These are phyloP conservation scores for Paspalum notatum DNA, from an alignment of 176 grass and related monocot genomes.

Conservation along the genomic window DNA sequence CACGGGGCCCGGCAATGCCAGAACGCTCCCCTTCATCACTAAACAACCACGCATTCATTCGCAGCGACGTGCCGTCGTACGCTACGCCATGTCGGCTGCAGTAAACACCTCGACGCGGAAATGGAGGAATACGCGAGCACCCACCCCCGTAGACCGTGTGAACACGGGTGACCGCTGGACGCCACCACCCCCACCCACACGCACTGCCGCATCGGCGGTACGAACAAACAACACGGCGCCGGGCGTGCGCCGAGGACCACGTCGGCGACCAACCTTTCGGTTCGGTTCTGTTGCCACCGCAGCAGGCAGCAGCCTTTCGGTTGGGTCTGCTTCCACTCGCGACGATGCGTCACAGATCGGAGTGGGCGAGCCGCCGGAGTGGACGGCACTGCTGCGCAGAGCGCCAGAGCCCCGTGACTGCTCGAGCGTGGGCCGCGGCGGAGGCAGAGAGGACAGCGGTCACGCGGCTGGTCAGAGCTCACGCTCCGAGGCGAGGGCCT, in stretches of 20 bases:
- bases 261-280: not conserved
- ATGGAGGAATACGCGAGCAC: not conserved
- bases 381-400: too few relatives aligned
- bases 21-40: too few relatives aligned
- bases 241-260: not conserved
- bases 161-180: not conserved
- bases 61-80: not conserved
- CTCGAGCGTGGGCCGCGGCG: not conserved
- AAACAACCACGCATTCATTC: too few relatives aligned
- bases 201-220: not conserved
- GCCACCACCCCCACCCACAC: too few relatives aligned
- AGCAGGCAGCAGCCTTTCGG: not conserved
- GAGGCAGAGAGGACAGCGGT: not conserved
- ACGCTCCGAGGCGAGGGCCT: too few relatives aligned
- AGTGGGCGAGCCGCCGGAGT: not conserved
- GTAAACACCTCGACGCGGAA: not conserved
- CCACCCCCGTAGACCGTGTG: not conserved
- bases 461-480: not conserved
- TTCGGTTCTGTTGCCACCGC: too few relatives aligned
- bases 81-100: slow-evolving; percentile 4
- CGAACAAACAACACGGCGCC: not conserved
- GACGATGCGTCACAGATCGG: slow-evolving; percentile 25
- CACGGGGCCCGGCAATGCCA: too few relatives aligned
- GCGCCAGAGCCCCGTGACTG: too few relatives aligned
- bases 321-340: not conserved